Base-by-base conservation (phyloP, 2,329 filamentous ascomycete genomes). In the Paecilomyces dactylethromorphus region DNA sequence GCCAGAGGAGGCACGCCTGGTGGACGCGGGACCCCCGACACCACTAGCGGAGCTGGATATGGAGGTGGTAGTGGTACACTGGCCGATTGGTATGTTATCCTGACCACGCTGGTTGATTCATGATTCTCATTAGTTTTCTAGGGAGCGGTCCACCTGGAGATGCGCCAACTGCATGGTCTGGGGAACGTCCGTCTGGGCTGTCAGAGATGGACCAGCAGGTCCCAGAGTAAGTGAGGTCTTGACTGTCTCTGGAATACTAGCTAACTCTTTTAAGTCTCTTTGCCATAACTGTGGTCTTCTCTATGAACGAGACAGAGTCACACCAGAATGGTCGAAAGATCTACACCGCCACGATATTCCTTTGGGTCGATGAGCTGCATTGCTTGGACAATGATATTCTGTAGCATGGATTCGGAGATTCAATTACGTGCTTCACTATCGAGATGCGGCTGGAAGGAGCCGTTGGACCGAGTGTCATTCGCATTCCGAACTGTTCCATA, bases 281-380 rank as follows among this genome's bases (percentile, higher is more conserved):
- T 97, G 93, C 78, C 90, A 92, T 75, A 97, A 96, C 72, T 97
- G 93, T 72, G 93, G 92, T 58, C 87, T 92, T 66, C 78, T 93
- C 21, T 97, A 90, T 72, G 93, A 97, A 76, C 87, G 91, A 57
- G 90, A 95, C 74, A 88, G 90, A 75, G 87, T 87, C 64, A 81
- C 96, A 0, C 92, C 93, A 8, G 84, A 86, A 29, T 92, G 88
- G 87, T 86, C 86, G 2, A 86, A 86, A 69, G 84, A 87, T 61
- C 79, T 93, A 53, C 91, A 92, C 69, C 72, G 73, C 57, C 71
- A 76, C 60, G 74, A 78, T 55, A 60, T 76, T 33, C 74, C 75
- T 21, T 62, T 77, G 54, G 69, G 71, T 54, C 69, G 75, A 61
- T 73, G 61, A 56, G 33, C 24, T 21, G 33, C 39, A 35, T n/a